phyloP scores from a whole-genome alignment of 176 grass and related monocot species.

The Phyllostachys edulis region DNA sequence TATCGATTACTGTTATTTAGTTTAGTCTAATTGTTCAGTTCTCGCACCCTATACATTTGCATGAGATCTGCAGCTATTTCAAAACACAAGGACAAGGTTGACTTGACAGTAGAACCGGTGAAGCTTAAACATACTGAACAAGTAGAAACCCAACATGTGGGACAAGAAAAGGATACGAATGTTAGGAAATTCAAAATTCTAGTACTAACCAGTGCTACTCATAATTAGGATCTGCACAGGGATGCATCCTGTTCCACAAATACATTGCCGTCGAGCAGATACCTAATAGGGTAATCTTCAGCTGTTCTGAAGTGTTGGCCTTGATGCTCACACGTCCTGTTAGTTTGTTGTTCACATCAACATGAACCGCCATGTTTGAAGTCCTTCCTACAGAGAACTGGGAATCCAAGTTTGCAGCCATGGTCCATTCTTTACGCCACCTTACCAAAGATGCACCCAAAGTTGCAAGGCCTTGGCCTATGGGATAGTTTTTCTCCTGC shows the following conservation, averaged over 20 bases:
- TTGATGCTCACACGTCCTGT: constrained; percentile 69
- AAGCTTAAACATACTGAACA: constrained; percentile 16
- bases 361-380: constrained; percentile 58
- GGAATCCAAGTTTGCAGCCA: constrained; percentile 67
- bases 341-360: constrained; percentile 72
- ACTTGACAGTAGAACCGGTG: background rate
- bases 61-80: constrained; percentile 26
- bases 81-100: background rate
- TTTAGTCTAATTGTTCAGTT: too few relatives aligned
- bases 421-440: constrained; percentile 57
- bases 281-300: constrained; percentile 69
- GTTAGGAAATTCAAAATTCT: constrained; percentile 25
- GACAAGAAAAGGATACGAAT: constrained; percentile 13
- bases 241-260: constrained; percentile 52
- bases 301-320: constrained; percentile 65
- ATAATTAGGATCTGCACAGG: constrained; percentile 14
- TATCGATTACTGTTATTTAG: too few relatives aligned
- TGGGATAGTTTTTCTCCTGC: constrained; percentile 51
- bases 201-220: constrained; percentile 39
- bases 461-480: constrained; percentile 58
- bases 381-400: constrained; percentile 61
- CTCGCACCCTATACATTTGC: constrained; percentile 3
- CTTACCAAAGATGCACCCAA: constrained; percentile 64
- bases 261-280: constrained; percentile 62
- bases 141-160: constrained; percentile 20